These are phyloP conservation scores for Venturia pyrina DNA, from an alignment of 2,329 filamentous ascomycete genomes.

Conservation along the genomic window DNA sequence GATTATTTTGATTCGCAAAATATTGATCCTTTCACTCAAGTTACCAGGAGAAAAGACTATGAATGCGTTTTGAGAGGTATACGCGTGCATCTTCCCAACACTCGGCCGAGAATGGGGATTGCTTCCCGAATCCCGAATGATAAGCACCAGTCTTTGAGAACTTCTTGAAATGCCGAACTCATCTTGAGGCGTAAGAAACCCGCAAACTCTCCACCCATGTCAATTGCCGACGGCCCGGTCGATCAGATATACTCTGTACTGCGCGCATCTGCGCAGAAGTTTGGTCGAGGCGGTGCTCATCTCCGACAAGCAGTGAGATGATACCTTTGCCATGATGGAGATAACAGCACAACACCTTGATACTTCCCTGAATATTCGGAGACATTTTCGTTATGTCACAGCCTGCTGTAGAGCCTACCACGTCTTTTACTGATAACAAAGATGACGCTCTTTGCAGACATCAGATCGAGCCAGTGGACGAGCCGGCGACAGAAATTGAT, in stretches of 20 bases:
- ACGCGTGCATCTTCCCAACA: too few species aligned
- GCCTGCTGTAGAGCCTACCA: neutral
- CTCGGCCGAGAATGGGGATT: neutral
- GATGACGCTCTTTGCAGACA: neutral
- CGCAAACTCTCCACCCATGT: neutral
- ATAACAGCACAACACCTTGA: neutral
- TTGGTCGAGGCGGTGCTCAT: neutral
- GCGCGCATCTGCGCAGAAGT: constrained; percentile 21
- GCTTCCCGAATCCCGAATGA: neutral
- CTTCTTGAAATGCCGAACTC: neutral
- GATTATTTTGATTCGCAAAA: neutral
- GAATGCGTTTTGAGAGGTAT: too few species aligned
- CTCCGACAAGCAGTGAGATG: neutral
- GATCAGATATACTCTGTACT: neutral
- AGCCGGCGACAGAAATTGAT: neutral
- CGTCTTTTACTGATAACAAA: neutral
- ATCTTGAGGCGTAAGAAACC: too few species aligned
- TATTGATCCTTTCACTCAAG: too few species aligned
- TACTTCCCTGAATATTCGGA: neutral
- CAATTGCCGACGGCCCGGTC: neutral
- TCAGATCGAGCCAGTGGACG: neutral
- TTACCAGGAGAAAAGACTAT: too few species aligned
- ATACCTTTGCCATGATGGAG: neutral
- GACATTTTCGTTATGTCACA: neutral
- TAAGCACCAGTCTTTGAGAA: neutral